phyloP scores from a whole-genome alignment of 2,329 filamentous ascomycete species.

The Aspergillus sp. region DNA sequence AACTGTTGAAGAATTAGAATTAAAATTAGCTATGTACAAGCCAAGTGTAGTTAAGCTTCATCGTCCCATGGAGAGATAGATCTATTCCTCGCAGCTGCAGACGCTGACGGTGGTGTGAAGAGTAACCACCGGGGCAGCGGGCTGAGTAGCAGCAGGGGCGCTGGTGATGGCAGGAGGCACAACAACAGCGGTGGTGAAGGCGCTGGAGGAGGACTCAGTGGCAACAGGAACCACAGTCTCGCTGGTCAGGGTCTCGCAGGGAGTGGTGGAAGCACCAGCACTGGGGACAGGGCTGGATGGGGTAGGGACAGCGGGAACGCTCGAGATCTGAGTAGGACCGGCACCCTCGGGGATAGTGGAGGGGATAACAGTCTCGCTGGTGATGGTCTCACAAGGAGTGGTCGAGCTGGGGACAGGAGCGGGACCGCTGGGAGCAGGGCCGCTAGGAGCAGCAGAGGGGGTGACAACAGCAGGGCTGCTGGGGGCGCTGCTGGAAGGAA shows the following conservation, averaged over 20 bases:
- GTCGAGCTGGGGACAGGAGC: not conserved
- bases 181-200: constrained; percentile 7
- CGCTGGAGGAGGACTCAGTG: constrained; percentile 4
- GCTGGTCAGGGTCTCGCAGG: constrained; percentile 6
- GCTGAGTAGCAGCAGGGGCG: constrained; percentile 11
- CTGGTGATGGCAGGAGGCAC: constrained; percentile 7
- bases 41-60: not conserved
- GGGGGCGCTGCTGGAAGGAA: not conserved
- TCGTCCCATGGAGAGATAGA: not conserved
- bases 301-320: not conserved
- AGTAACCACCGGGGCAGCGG: constrained; percentile 13
- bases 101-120: constrained; percentile 21
- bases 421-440: not conserved
- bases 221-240: constrained; percentile 2
- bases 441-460: not conserved
- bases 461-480: constrained; percentile 3
- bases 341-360: constrained; percentile 3
- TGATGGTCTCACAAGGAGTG: constrained; percentile 8
- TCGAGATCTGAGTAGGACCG: constrained; percentile 2
- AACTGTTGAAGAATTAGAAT: constrained; percentile 15
- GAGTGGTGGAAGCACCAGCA: not conserved
- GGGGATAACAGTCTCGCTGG: constrained; percentile 8
- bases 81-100: constrained; percentile 16
- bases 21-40: constrained; percentile 32
- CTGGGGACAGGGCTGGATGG: not conserved